Evolutionary conservation across 495 filamentous ascomycete genomes (phyloP).

Genomic region (Penicillium cataractarum): DNA sequence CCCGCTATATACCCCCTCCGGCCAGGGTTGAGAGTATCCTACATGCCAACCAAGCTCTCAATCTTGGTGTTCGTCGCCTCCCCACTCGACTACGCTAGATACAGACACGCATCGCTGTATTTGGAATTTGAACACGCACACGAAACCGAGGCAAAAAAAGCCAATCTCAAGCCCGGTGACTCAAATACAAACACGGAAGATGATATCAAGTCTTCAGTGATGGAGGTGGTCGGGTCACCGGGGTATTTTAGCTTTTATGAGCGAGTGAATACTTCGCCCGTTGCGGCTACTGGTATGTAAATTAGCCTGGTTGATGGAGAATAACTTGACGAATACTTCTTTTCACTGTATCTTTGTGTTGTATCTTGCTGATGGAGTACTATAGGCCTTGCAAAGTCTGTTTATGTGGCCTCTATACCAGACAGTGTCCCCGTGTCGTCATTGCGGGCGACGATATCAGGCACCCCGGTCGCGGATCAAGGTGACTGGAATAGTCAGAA

Average conservation of each 20-base stretch:
- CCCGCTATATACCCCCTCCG: background rate
- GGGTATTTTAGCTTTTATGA: constrained; percentile 25
- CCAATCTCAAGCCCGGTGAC: background rate
- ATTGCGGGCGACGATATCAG: constrained; percentile 9
- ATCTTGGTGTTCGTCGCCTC: constrained; percentile 30
- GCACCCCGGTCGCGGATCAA: constrained; percentile 15
- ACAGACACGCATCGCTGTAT: constrained; percentile 28
- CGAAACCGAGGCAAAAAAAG: background rate
- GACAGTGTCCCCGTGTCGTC: constrained; percentile 3
- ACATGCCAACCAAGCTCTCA: constrained; percentile 23
- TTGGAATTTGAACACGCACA: constrained; percentile 13
- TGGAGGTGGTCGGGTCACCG: constrained; percentile 24
- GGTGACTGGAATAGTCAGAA: constrained; percentile 35
- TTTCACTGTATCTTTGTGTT: background rate
- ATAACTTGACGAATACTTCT: background rate
- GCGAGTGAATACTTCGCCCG: constrained; percentile 20
- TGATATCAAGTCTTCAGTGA: constrained; percentile 20
- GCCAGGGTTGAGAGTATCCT: background rate
- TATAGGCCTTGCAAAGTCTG: constrained; percentile 19
- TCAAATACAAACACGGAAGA: background rate
- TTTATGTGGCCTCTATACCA: constrained; percentile 13
- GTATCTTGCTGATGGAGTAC: background rate
- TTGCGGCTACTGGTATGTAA: constrained; percentile 16
- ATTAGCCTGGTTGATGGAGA: background rate
- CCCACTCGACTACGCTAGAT: constrained; percentile 30